Conservation (phyloP, 371 early-diverging fungal genomes). For the Basidiobolus meristosporus region DNA sequence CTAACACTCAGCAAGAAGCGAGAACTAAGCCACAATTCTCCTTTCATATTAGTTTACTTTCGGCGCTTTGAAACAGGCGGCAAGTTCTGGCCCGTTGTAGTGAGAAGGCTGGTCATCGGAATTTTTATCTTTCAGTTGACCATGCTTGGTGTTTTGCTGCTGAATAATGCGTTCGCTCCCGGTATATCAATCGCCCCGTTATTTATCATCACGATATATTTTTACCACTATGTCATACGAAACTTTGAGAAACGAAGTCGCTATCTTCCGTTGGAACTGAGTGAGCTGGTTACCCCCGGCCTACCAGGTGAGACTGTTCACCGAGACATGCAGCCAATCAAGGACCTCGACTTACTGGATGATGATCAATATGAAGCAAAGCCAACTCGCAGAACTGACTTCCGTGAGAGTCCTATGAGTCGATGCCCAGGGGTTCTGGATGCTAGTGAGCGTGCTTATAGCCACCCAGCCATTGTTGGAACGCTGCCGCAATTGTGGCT, state of each 20-base stretch:
- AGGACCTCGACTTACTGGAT: slow-evolving; percentile 10
- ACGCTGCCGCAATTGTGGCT: slow-evolving; percentile 57
- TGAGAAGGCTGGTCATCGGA: slow-evolving; percentile 6
- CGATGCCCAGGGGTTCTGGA: slow-evolving; percentile 46
- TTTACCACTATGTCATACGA: slow-evolving; percentile 26
- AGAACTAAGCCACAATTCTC: no score
- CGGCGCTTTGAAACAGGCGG: slow-evolving; percentile 71
- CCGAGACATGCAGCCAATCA: no score
- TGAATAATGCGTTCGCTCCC: slow-evolving; percentile 27
- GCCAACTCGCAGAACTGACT: slow-evolving; percentile 32
- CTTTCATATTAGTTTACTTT: slow-evolving; percentile 25
- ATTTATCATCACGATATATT: slow-evolving; percentile 24
- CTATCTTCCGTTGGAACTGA: slow-evolving; percentile 13
- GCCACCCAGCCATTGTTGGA: slow-evolving; percentile 46
- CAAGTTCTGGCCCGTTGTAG: slow-evolving; percentile 53
- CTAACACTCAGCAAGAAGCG: no score
- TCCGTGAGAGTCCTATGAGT: slow-evolving; percentile 52
- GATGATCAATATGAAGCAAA: slow-evolving; percentile 50
- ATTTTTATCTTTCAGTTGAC: slow-evolving; percentile 29
- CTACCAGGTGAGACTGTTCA: no score
- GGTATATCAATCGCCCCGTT: slow-evolving; percentile 22
- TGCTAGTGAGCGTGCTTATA: slow-evolving; percentile 47
- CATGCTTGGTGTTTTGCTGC: slow-evolving; percentile 52
- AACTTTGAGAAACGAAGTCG: slow-evolving; percentile 31
- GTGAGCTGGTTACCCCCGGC: no score